Conservation (phyloP, 2,329 filamentous ascomycete genomes). For the Hymenoscyphus fructigenus region DNA sequence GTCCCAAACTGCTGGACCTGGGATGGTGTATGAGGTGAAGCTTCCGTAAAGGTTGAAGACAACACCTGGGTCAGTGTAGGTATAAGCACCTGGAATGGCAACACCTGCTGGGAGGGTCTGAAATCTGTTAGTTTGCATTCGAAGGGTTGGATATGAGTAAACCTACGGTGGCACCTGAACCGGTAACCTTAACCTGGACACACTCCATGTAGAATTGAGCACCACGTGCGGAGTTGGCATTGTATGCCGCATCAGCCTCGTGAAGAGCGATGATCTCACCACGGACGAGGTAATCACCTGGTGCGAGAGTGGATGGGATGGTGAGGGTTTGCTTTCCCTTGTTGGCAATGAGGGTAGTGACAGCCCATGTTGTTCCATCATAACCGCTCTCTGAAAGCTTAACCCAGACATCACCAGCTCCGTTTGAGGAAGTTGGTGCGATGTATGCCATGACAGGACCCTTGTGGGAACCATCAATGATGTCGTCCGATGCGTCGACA, state of each 20-base stretch:
- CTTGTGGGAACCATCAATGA: conserved; percentile 51
- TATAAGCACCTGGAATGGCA: conserved; percentile 35
- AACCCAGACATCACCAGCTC: conserved; percentile 52
- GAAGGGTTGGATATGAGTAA: neutral
- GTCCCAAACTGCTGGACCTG: conserved; percentile 42
- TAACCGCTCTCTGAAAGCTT: conserved; percentile 45
- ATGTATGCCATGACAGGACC: conserved; percentile 56
- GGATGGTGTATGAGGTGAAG: conserved; percentile 41
- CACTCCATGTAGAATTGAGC: conserved; percentile 47
- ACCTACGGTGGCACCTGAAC: conserved; percentile 23
- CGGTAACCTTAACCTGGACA: conserved; percentile 42
- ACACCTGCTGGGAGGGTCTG: conserved; percentile 22
- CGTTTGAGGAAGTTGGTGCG: conserved; percentile 40
- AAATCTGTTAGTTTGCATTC: neutral
- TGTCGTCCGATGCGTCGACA: conserved; percentile 41
- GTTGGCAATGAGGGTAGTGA: conserved; percentile 42
- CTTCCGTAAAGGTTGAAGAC: conserved; percentile 43
- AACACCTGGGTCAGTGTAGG: conserved; percentile 40
- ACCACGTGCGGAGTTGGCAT: conserved; percentile 31
- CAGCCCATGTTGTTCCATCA: conserved; percentile 39
- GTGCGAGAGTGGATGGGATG: conserved; percentile 40
- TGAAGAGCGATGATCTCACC: conserved; percentile 47
- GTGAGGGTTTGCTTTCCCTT: conserved; percentile 44
- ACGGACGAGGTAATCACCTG: conserved; percentile 44
- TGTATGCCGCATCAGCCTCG: conserved; percentile 36